A percentile compares a stretch with the other conserved stretches of the same genome.
Conservation (phyloP, 1,284 basidiomycete species). For the Ustilago vetiveriae region DNA sequence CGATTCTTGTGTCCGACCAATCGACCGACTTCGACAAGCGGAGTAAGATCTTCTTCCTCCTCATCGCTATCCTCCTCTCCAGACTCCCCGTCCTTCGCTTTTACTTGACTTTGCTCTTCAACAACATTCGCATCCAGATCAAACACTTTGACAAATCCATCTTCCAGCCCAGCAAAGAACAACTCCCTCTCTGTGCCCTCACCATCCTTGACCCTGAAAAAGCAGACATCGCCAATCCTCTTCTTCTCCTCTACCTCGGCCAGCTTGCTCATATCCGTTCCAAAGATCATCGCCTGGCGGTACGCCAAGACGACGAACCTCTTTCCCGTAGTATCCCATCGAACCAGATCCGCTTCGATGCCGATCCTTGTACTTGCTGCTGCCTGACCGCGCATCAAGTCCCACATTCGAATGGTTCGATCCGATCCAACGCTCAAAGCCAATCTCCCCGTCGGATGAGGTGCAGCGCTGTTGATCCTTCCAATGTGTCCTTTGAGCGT, state of each 20-base stretch:
- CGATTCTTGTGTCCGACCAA: slow-evolving; percentile 63
- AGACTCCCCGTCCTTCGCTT: slow-evolving; percentile 13
- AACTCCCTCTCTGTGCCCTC: slow-evolving; percentile 48
- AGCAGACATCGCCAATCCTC: slow-evolving; percentile 55
- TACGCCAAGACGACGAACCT: slow-evolving; percentile 57
- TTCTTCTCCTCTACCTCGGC: slow-evolving; percentile 52
- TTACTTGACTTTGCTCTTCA: neutral
- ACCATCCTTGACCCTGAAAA: slow-evolving; percentile 33
- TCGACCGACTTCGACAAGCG: slow-evolving; percentile 52
- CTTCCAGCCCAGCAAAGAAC: slow-evolving; percentile 52
- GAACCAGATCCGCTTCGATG: slow-evolving; percentile 56
- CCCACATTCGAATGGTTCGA: slow-evolving; percentile 93
- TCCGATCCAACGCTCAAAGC: slow-evolving; percentile 91
- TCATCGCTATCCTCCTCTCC: slow-evolving; percentile 22
- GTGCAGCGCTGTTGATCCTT: slow-evolving; percentile 84
- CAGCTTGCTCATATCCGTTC: slow-evolving; percentile 59
- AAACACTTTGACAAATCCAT: slow-evolving; percentile 49
- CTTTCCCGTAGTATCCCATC: slow-evolving; percentile 53
- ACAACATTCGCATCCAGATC: slow-evolving; percentile 44
- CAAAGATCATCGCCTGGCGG: slow-evolving; percentile 54
- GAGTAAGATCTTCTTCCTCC: slow-evolving; percentile 26
- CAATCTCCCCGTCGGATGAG: slow-evolving; percentile 91
- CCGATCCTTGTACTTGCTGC: slow-evolving; percentile 80
- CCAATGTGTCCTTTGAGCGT: slow-evolving; percentile 91
- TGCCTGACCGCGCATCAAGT: slow-evolving; percentile 91